Conservation (phyloP, 306 rosid genomes). For the Dicorynia guianensis region DNA sequence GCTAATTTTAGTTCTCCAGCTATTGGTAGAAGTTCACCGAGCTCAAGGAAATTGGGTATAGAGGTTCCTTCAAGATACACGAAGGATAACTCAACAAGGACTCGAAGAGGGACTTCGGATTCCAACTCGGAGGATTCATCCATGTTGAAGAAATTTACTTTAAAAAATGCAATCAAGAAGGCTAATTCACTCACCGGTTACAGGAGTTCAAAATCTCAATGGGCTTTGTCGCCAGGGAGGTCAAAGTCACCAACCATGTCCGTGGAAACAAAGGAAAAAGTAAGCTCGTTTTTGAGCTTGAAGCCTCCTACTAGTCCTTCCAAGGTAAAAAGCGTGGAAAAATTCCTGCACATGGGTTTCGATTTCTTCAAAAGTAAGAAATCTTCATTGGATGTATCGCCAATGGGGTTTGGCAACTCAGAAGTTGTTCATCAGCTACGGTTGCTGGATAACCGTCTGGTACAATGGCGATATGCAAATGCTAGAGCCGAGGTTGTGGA, state of each 20-base stretch:
- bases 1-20: conserved; percentile 26
- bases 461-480: conserved; percentile 78
- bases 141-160: conserved; percentile 35
- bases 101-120: conserved; percentile 52
- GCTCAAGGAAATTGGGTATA: conserved; percentile 47
- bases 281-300: conserved; percentile 60
- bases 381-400: conserved; percentile 24
- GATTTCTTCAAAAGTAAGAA: conserved; percentile 66
- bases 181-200: conserved; percentile 58
- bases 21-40: background rate
- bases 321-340: conserved; percentile 57
- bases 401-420: conserved; percentile 7
- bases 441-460: conserved; percentile 62
- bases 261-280: conserved; percentile 54
- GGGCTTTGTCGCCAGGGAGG: conserved; percentile 85
- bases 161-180: conserved; percentile 49
- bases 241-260: conserved; percentile 57
- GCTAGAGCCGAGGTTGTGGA: conserved; percentile 61
- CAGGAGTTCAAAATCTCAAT: conserved; percentile 64
- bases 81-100: conserved; percentile 37
- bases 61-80: conserved; percentile 64
- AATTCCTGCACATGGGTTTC: conserved; percentile 64
- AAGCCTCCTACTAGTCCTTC: conserved; percentile 61
- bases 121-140: conserved; percentile 53
- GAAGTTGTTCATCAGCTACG: conserved; percentile 63